Conservation (phyloP, 371 early-diverging fungal species). For the Blastocladiella emersonii region DNA sequence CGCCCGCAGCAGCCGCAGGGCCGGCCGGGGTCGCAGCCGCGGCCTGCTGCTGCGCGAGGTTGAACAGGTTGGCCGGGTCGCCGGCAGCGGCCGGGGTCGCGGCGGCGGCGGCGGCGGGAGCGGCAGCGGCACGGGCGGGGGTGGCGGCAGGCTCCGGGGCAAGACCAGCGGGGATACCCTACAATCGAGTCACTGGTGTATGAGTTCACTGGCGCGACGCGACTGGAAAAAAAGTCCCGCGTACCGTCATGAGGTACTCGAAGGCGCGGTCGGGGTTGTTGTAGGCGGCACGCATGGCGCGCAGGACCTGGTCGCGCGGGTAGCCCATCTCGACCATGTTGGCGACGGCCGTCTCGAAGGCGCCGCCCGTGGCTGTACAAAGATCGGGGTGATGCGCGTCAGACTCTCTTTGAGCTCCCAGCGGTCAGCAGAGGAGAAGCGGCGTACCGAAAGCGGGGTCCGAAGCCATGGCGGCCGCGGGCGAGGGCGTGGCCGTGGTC, state of each 20-base stretch:
- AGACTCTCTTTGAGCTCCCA: no score
- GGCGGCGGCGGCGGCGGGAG: conserved; percentile 20
- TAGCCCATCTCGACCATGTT: conserved; percentile 94
- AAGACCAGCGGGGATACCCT: not conserved
- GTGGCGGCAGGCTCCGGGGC: conserved; percentile 17
- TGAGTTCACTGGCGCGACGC: not conserved
- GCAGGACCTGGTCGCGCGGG: conserved; percentile 64
- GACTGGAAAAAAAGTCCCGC: conserved; percentile 5
- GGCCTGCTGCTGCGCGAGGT: conserved; percentile 14
- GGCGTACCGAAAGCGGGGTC: conserved; percentile 10
- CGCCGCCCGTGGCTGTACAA: conserved; percentile 43
- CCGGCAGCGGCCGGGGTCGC: conserved; percentile 6
- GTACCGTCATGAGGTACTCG: conserved; percentile 83
- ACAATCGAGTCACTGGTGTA: no score
- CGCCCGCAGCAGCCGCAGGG: not conserved
- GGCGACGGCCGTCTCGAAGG: conserved; percentile 59
- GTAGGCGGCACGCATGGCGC: conserved; percentile 88
- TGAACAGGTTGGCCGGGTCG: conserved; percentile 28
- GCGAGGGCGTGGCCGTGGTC: conserved; percentile 21
- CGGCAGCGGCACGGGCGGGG: conserved; percentile 18
- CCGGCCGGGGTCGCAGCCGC: not conserved
- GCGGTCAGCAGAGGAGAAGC: no score
- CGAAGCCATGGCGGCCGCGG: conserved; percentile 15
- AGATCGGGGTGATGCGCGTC: conserved; percentile 1
- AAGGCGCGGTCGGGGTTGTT: conserved; percentile 95